phyloP scores from a whole-genome alignment of 2,329 filamentous ascomycete genomes.

The Fonsecaea nubica region DNA sequence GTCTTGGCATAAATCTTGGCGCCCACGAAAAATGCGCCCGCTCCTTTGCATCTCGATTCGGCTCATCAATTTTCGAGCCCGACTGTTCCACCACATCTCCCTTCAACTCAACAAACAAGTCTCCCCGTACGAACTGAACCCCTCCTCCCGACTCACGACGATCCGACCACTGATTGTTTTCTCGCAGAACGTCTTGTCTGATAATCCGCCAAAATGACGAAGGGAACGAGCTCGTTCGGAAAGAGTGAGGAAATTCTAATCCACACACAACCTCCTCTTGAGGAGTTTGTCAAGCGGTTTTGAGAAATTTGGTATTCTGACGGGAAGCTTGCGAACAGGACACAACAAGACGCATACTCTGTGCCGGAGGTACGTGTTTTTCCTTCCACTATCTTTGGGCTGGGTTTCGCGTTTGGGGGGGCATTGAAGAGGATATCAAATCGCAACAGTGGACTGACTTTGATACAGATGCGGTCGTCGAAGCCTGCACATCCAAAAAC shows the following conservation, averaged over 20 bases:
- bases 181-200: constrained; percentile 22
- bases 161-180: constrained; percentile 10
- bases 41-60: constrained; percentile 4
- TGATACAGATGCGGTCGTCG: constrained; percentile 72
- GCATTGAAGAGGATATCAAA: not conserved
- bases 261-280: constrained; percentile 15
- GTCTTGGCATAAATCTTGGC: constrained; percentile 32
- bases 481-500: constrained; percentile 99
- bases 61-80: constrained; percentile 13
- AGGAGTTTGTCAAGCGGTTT: constrained; percentile 7
- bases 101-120: constrained; percentile 20
- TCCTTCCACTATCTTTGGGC: not conserved
- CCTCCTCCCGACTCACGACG: not conserved
- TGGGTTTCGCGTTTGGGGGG: not conserved
- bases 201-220: constrained; percentile 50
- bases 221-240: constrained; percentile 75
- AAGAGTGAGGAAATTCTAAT: constrained; percentile 60
- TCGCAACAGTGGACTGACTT: constrained; percentile 10
- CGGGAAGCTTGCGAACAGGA: constrained; percentile 22
- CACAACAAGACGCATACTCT: constrained; percentile 99
- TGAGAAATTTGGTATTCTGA: constrained; percentile 22
- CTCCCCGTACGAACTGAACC: constrained; percentile 25
- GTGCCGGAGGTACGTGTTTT: constrained; percentile 86
- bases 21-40: constrained; percentile 27
- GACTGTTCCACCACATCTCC: constrained; percentile 14